Percentiles rank a stretch among this genome's conserved stretches.
Conservation (phyloP, 2,329 filamentous ascomycete genomes). For the Clonostachys byssicola region DNA sequence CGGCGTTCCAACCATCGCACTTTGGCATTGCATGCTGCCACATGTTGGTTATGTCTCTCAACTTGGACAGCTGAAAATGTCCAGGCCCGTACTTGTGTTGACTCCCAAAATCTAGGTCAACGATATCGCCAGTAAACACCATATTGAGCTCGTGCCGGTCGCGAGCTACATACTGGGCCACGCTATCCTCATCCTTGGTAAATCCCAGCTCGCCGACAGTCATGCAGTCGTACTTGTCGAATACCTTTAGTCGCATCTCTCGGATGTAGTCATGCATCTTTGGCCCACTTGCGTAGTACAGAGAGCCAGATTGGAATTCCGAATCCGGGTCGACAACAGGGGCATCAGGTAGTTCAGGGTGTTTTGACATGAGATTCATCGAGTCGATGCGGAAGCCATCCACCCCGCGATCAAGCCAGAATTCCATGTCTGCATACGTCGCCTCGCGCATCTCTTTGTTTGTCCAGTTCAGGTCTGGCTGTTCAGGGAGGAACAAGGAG, state of each 20-base stretch:
- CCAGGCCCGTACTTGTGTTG: neutral
- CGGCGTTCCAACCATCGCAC: conserved; percentile 52
- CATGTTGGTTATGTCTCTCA: conserved; percentile 33
- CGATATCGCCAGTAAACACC: conserved; percentile 58
- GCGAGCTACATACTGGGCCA: conserved; percentile 50
- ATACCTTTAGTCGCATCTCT: conserved; percentile 52
- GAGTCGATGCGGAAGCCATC: conserved; percentile 66
- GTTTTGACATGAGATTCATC: conserved; percentile 63
- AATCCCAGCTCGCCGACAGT: conserved; percentile 63
- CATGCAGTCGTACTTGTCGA: conserved; percentile 51
- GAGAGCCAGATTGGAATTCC: conserved; percentile 15
- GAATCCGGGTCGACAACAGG: conserved; percentile 29
- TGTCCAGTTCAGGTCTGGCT: conserved; percentile 79
- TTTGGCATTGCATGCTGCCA: conserved; percentile 47
- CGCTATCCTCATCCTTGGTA: conserved; percentile 45
- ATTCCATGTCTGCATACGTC: conserved; percentile 59
- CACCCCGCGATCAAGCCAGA: conserved; percentile 68
- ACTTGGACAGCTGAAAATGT: conserved; percentile 17
- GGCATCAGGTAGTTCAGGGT: conserved; percentile 48
- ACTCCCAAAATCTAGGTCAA: conserved; percentile 46
- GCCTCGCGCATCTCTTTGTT: conserved; percentile 59
- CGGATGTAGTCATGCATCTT: conserved; percentile 58
- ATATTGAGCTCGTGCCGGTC: conserved; percentile 53
- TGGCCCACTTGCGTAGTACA: conserved; percentile 15
- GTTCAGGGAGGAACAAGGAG: conserved; percentile 63